These are phyloP conservation scores for Agrocybe pediades DNA, from an alignment of 768 basidiomycete genomes.

Conservation along the genomic window DNA sequence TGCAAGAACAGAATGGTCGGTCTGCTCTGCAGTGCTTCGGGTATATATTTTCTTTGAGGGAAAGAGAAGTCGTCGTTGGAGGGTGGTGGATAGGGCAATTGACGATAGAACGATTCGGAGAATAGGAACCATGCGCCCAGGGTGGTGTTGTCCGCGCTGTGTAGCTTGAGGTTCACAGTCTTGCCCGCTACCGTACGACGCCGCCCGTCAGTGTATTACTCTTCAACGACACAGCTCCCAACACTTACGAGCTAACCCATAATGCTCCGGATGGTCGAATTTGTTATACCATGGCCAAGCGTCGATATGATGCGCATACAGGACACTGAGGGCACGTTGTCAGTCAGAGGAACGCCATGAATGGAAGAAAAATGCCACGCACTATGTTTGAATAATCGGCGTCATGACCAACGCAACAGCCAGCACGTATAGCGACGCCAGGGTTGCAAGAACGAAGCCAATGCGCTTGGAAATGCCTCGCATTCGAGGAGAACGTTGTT, in stretches of 20 bases:
- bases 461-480: conserved; percentile 8
- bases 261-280: conserved; percentile 41
- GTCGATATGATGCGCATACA: conserved; percentile 41
- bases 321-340: conserved; percentile 23
- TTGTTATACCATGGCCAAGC: conserved; percentile 33
- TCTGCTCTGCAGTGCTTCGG: conserved; percentile 26
- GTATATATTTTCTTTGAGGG: conserved; percentile 26
- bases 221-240: too few species aligned
- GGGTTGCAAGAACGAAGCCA: conserved; percentile 12
- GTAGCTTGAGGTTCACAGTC: conserved; percentile 56
- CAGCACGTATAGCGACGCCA: conserved; percentile 18
- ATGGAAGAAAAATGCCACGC: conserved; percentile 11
- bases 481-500: not conserved
- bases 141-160: conserved; percentile 61
- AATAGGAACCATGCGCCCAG: conserved; percentile 73
- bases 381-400: conserved; percentile 41
- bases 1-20: conserved; percentile 75
- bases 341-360: conserved; percentile 2
- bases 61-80: conserved; percentile 34
- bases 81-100: conserved; percentile 31
- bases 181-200: conserved; percentile 51
- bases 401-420: conserved; percentile 35
- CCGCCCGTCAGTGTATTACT: not conserved
- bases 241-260: conserved; percentile 43
- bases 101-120: conserved; percentile 50